Conservation (phyloP, 768 basidiomycete species). For the Leucocoprinus leucothites region DNA sequence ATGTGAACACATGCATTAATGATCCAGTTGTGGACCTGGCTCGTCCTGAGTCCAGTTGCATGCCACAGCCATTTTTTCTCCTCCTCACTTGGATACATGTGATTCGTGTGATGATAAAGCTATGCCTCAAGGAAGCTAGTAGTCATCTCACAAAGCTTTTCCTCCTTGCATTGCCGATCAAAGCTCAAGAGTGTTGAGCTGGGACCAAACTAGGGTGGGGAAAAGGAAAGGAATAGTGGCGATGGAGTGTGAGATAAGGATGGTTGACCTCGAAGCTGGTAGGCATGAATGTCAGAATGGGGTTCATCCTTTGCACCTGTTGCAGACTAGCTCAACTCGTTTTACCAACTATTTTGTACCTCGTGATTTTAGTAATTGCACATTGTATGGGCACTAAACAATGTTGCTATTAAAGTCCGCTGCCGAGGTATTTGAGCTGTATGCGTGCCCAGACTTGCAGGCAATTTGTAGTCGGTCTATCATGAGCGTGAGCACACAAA, state of each 20-base stretch:
- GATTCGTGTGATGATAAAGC: slow-evolving; percentile 85
- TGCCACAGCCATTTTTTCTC: slow-evolving; percentile 89
- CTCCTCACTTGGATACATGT: slow-evolving; percentile 86
- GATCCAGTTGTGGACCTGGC: slow-evolving; percentile 92
- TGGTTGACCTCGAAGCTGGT: slow-evolving; percentile 44
- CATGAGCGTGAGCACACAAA: too few species aligned
- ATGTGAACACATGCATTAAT: slow-evolving; percentile 62
- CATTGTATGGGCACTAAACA: too few species aligned
- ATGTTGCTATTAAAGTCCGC: too few species aligned
- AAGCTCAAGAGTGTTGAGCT: slow-evolving; percentile 67
- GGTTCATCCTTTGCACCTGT: slow-evolving; percentile 57
- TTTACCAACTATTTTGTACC: too few species aligned
- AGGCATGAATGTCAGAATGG: slow-evolving; percentile 31
- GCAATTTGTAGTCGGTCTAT: too few species aligned
- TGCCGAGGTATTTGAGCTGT: too few species aligned
- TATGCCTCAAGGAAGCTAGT: slow-evolving; percentile 87
- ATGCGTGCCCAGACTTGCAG: too few species aligned
- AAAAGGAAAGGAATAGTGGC: slow-evolving; percentile 44
- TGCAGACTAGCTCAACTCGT: slow-evolving; percentile 74
- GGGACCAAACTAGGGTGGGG: slow-evolving; percentile 49
- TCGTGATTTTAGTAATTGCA: too few species aligned
- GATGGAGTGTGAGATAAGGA: slow-evolving; percentile 39
- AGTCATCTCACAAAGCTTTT: slow-evolving; percentile 87
- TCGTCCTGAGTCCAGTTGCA: slow-evolving; percentile 84
- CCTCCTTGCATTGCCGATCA: slow-evolving; percentile 69